Conservation (phyloP, 2,329 filamentous ascomycete species). For the Arachnopeziza araneosa region DNA sequence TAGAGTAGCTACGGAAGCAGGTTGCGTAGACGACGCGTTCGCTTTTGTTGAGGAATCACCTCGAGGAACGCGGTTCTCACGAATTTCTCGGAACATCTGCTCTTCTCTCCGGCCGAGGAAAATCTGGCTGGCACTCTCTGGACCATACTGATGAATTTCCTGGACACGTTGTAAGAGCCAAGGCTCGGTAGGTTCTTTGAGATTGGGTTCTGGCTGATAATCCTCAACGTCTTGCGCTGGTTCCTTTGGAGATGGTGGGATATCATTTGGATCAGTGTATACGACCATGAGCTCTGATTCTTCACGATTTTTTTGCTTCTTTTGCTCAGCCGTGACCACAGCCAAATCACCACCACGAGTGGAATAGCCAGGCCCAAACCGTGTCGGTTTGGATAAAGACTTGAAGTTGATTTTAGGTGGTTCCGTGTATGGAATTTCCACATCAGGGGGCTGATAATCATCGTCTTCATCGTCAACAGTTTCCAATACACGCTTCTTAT, state of each 20-base stretch:
- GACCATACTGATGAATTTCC: slow-evolving; percentile 27
- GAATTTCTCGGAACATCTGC: slow-evolving; percentile 3
- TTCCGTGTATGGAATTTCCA: slow-evolving; percentile 47
- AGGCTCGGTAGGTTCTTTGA: slow-evolving; percentile 23
- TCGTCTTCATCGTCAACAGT: slow-evolving; percentile 52
- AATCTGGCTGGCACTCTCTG: slow-evolving; percentile 20
- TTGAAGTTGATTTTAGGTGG: slow-evolving; percentile 43
- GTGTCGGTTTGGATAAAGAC: slow-evolving; percentile 27
- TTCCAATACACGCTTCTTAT: slow-evolving; percentile 47
- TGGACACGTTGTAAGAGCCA: slow-evolving; percentile 27
- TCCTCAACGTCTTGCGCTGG: slow-evolving; percentile 14
- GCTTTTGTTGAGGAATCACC: not conserved
- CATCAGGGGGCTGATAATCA: slow-evolving; percentile 23
- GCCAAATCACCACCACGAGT: slow-evolving; percentile 48
- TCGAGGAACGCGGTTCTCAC: not conserved
- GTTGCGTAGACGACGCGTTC: slow-evolving; percentile 7
- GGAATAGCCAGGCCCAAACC: slow-evolving; percentile 44
- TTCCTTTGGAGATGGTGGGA: slow-evolving; percentile 31
- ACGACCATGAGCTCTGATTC: slow-evolving; percentile 52
- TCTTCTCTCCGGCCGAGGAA: slow-evolving; percentile 19
- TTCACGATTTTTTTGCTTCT: slow-evolving; percentile 51
- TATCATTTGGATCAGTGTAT: slow-evolving; percentile 30
- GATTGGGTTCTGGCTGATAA: slow-evolving; percentile 7
- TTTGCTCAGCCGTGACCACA: slow-evolving; percentile 51
- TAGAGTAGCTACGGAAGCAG: slow-evolving; percentile 4